Evolutionary conservation across 1,139 yeast genomes (phyloP).

Genomic region (Protomyces lactucae-debilis): DNA sequence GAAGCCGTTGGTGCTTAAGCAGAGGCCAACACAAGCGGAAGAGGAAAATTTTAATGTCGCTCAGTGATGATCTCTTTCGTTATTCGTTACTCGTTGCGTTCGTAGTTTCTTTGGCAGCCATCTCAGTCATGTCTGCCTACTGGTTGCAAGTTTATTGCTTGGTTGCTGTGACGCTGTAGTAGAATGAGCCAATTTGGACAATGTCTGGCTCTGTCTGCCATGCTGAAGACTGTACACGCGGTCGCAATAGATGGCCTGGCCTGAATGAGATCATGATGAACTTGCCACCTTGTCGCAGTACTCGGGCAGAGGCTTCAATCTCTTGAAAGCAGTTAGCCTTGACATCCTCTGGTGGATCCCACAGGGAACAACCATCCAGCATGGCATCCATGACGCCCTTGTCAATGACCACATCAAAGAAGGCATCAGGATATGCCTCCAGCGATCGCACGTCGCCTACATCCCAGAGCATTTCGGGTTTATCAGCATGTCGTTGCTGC

Average conservation of each 20-base stretch:
- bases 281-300: slow-evolving; percentile 32
- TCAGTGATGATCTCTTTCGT: neutral
- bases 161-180: slow-evolving; percentile 13
- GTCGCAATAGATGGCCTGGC: slow-evolving; percentile 34
- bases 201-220: slow-evolving; percentile 9
- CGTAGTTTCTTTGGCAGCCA: too few relatives aligned
- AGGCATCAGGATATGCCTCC: slow-evolving; percentile 26
- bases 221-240: neutral
- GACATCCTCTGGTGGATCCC: slow-evolving; percentile 34
- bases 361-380: slow-evolving; percentile 34
- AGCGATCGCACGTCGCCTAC: slow-evolving; percentile 34
- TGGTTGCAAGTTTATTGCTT: neutral
- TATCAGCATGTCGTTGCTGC: slow-evolving; percentile 27
- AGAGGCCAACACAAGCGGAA: slow-evolving; percentile 24
- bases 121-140: too few relatives aligned
- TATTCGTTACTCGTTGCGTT: neutral
- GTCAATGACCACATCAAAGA: slow-evolving; percentile 35
- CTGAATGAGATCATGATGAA: slow-evolving; percentile 35
- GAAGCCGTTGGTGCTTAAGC: slow-evolving; percentile 26
- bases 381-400: slow-evolving; percentile 36
- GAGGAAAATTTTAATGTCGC: slow-evolving; percentile 24
- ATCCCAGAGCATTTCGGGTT: slow-evolving; percentile 34
- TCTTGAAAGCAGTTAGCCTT: slow-evolving; percentile 28
- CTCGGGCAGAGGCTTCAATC: slow-evolving; percentile 34
- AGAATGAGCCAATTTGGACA: slow-evolving; percentile 18